Evolutionary conservation across 2,329 filamentous ascomycete species (phyloP), one percentile per base, ranked within the genome.

Genomic region (Myriosclerotinia curreyana): DNA sequence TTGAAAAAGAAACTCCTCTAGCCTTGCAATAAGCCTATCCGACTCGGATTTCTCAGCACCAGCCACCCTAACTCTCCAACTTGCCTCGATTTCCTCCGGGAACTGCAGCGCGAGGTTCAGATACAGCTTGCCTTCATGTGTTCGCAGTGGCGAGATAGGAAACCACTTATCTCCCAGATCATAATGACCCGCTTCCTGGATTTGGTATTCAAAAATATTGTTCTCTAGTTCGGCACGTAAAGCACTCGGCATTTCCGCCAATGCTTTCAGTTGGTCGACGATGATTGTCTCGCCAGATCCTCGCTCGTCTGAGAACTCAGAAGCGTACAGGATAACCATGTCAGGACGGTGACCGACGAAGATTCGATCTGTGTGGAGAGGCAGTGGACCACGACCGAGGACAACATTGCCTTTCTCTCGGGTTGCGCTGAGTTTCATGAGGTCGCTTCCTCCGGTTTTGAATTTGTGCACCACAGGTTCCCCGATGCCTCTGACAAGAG

Each of bases 241-340:
- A 46, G 17, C 42, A n/a, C 42, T 46, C 7, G 42, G 42, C 42
- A 46, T n/a, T 20, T 46, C 42, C 15, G 42, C 42, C 20, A 46
- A 46, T 46, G 42, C 42, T 7, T 46, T 46, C 42, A n/a, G 42
- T 17, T 46, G 42, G 42, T 46, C 42, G 42, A 46, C 42, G 42
- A 46, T 46, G 20, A 46, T 46, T 46, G 42, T 46, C 20, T n/a
- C 42, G 42, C 42, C 42, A 46, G 42, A 46, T 46, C 42, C 42
- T n/a, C 6, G 42, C 42, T 46, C 42, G 42, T 46, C 42, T 22
- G 17, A n/a, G 42, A 46, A 46, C 20, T 46, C 42, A 11, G 42
- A 46, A 46, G 42, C 42, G 42, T 46, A 46, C 42, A 46, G 42
- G 42, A 46, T 46, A 46, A 46, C 42, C 42, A 46, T 46, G 42